Conservation (phyloP, 2,329 filamentous ascomycete species). For the Talaromyces pinophilus region DNA sequence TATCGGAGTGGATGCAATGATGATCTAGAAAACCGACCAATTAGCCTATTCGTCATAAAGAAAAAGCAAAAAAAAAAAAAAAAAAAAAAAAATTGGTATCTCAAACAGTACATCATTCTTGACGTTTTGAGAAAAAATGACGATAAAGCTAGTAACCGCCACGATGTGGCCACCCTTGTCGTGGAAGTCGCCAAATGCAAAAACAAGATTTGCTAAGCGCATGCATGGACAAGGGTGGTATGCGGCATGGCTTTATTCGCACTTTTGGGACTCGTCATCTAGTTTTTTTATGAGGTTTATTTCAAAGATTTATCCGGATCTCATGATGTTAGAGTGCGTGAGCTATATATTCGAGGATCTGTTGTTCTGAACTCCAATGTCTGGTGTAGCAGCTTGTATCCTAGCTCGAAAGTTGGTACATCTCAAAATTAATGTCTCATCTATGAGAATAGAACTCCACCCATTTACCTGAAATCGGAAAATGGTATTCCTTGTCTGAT, state of each 20-base stretch:
- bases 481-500: neutral
- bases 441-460: neutral
- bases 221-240: conserved; percentile 2
- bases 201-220: conserved; percentile 11
- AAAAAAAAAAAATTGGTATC: neutral
- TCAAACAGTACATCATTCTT: neutral
- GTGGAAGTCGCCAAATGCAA: neutral
- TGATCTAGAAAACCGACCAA: neutral
- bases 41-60: neutral
- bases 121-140: neutral
- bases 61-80: neutral
- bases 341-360: neutral
- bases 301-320: neutral
- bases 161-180: neutral
- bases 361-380: neutral
- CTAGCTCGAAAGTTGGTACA: neutral
- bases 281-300: neutral
- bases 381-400: neutral
- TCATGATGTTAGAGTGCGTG: neutral
- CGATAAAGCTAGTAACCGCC: neutral
- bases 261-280: neutral
- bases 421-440: neutral
- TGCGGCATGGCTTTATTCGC: neutral
- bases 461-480: neutral
- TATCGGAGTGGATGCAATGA: neutral